These are phyloP conservation scores for Dissophora ornata DNA, from an alignment of 192 early-diverging fungal species.

Conservation along the genomic window DNA sequence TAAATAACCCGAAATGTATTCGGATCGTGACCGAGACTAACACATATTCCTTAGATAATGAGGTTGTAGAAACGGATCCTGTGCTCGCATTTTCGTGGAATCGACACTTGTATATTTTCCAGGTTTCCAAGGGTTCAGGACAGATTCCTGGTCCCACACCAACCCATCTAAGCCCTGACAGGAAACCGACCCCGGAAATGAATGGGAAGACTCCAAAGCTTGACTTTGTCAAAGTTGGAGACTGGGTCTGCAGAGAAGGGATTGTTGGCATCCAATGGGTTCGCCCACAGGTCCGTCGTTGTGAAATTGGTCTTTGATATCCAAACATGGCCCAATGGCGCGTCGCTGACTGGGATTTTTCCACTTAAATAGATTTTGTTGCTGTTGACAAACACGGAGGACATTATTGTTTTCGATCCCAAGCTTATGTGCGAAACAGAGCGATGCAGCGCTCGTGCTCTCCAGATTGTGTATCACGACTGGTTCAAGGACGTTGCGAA, in stretches of 20 bases:
- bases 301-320: too few species aligned
- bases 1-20: too few species aligned
- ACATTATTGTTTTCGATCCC: constrained; percentile 69
- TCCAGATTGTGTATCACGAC: constrained; percentile 70
- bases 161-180: constrained; percentile 29
- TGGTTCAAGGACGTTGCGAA: constrained; percentile 61
- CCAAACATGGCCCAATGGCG: too few species aligned
- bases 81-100: constrained; percentile 70
- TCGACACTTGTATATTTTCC: constrained; percentile 62
- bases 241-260: constrained; percentile 63
- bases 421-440: constrained; percentile 64
- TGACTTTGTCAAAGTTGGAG: constrained; percentile 62
- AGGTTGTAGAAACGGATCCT: constrained; percentile 56
- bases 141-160: constrained; percentile 1
- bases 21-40: too few species aligned
- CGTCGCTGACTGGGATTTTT: too few species aligned
- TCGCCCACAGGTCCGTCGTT: constrained; percentile 69
- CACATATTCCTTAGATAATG: constrained; percentile 36
- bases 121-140: constrained; percentile 44
- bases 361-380: constrained; percentile 70
- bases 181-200: constrained; percentile 15
- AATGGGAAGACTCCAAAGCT: constrained; percentile 46
- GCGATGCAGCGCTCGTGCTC: constrained; percentile 53
- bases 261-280: constrained; percentile 72
- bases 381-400: constrained; percentile 67